Base-by-base conservation (phyloP, 345 rosid species). In the Hibiscus trionum region DNA sequence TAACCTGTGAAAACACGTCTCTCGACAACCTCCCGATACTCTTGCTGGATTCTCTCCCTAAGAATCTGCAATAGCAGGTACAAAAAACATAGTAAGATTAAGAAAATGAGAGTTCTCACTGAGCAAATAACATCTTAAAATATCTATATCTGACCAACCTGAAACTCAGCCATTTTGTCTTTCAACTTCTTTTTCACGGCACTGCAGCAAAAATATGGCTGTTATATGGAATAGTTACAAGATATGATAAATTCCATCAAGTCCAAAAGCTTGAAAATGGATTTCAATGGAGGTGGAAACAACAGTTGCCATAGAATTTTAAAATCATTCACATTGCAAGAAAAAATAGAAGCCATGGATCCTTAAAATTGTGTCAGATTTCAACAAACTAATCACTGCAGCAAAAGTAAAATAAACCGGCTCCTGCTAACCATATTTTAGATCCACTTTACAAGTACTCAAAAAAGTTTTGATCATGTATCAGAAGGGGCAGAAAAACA, bases 1-100 rank as follows among this genome's bases (percentile, higher is more conserved):
- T 75, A 80, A 95, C 99, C 99, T 85, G 99, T 90, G 80, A 82
- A 95, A 76, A 95, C 93, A 77, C 97, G 93, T 78, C 99, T 85
- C 82, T 95, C 97, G 35, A 95, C 93, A 75, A 95, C 93, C 62
- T 92, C 97, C 60, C 99, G 88, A 75, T 95, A 90, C 81, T 92
- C 99, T 86, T 90, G 93, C 67, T 92, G 97, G 80, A 95, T 92
- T 77, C 56, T 88, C 76, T 92, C 97, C 77, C 96, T 88, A 16
- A 92, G 85, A 77, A 76, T 78, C 99, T 95, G 86, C 75, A 80
- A 44, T 21, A 14, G 53, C 27, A 5, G 37, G 53, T 3, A 68
- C 17, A 4, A 14, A 57, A 57, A 59, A 60, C 61, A 57, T 52
- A 35, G 47, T 6, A 55, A 15, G 21, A 53, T 24, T 24, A 62